phyloP scores from a whole-genome alignment of 192 early-diverging fungal species.

The Backusella tuberculispora region DNA sequence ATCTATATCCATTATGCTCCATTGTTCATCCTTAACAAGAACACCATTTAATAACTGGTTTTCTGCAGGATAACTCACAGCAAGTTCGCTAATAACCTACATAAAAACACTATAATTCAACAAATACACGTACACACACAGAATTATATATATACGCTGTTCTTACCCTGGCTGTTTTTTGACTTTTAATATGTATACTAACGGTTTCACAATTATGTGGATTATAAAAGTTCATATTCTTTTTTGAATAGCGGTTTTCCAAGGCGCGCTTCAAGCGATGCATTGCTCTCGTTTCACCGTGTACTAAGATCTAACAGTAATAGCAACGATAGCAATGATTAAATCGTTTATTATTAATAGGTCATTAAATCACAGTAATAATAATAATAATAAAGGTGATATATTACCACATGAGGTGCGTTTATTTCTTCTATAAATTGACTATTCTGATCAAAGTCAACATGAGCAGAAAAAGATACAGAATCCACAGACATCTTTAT shows the following conservation, averaged over 20 bases:
- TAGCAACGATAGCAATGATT: not conserved
- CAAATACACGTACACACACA: not conserved
- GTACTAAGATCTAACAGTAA: conserved; percentile 74
- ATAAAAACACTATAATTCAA: not conserved
- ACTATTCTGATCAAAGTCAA: conserved; percentile 95
- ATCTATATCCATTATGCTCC: conserved; percentile 76
- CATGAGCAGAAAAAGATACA: conserved; percentile 98
- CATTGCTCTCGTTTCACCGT: conserved; percentile 97
- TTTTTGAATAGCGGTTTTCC: conserved; percentile 78
- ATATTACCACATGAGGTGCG: conserved; percentile 79
- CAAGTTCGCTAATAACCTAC: conserved; percentile 83
- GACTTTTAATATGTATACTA: conserved; percentile 88
- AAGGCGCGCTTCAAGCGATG: conserved; percentile 83
- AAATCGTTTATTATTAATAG: no score
- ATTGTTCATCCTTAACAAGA: conserved; percentile 87
- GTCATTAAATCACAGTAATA: not conserved
- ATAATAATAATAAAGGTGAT: not conserved
- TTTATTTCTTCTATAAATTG: conserved; percentile 96
- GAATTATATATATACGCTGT: not conserved
- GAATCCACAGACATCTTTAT: conserved; percentile 85
- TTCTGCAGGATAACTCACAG: conserved; percentile 70
- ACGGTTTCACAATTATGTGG: conserved; percentile 90
- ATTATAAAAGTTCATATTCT: conserved; percentile 80
- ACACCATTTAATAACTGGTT: conserved; percentile 74
- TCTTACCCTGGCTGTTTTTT: conserved; percentile 87